These are phyloP conservation scores for Backusella australiensis DNA, from an alignment of 192 early-diverging fungal genomes.

Conservation along the genomic window DNA sequence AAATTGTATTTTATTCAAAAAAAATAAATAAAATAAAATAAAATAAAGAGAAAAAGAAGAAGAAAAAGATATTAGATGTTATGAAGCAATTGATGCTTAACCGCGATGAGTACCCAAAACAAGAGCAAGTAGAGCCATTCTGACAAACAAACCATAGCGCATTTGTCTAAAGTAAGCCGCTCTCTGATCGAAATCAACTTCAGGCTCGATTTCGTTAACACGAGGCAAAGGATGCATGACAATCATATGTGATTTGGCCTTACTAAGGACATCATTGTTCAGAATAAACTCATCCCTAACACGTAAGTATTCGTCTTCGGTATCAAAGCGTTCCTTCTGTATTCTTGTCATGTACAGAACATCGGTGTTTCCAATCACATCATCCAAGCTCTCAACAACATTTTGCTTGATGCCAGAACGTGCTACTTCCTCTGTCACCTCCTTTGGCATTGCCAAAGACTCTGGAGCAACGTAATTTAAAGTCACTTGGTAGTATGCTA, in stretches of 20 bases:
- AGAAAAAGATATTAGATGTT: not conserved
- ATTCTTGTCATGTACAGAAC: conserved; percentile 97
- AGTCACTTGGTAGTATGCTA: conserved; percentile 90
- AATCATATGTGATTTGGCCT: conserved; percentile 95
- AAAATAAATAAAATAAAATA: not conserved
- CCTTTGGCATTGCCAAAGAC: conserved; percentile 82
- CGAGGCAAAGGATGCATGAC: conserved; percentile 98
- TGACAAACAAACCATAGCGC: conserved; percentile 95
- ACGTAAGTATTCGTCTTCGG: conserved; percentile 74
- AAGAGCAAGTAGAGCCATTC: conserved; percentile 95
- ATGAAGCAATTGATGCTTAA: not conserved
- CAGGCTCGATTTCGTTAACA: conserved; percentile 92
- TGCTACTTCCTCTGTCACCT: conserved; percentile 69
- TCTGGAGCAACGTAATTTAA: conserved; percentile 90
- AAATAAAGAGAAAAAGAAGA: not conserved
- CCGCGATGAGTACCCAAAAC: conserved; percentile 48
- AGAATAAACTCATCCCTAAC: conserved; percentile 80
- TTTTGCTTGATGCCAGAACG: conserved; percentile 60
- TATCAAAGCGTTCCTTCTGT: conserved; percentile 91
- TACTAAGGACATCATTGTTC: conserved; percentile 81
- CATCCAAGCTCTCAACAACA: conserved; percentile 71
- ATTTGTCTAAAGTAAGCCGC: conserved; percentile 99
- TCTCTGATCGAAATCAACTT: conserved; percentile 97
- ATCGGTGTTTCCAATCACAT: conserved; percentile 84
- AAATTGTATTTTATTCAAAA: not conserved